Conservation (phyloP, 495 filamentous ascomycete species). For the Aspergillus funiculosus region DNA sequence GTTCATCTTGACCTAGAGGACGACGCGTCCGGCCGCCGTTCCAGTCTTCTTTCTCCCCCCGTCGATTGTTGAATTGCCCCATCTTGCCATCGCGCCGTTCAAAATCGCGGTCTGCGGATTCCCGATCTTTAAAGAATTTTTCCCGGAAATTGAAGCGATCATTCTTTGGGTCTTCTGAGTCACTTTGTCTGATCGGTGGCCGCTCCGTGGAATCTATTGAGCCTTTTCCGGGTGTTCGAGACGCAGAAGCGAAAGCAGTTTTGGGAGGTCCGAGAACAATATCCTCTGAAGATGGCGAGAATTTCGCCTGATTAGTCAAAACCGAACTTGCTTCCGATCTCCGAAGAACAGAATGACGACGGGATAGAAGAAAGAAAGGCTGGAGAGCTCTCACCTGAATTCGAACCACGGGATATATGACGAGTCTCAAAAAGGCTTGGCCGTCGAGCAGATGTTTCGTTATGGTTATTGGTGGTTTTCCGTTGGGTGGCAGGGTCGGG, state of each 20-base stretch:
- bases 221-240: constrained; percentile 50
- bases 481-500: constrained; percentile 44
- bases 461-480: constrained; percentile 40
- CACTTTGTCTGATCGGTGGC: constrained; percentile 38
- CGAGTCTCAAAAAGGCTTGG: constrained; percentile 54
- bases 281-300: constrained; percentile 59
- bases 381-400: constrained; percentile 39
- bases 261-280: constrained; percentile 87
- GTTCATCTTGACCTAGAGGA: constrained; percentile 49
- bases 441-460: constrained; percentile 44
- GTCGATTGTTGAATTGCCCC: constrained; percentile 37
- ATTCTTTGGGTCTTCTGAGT: constrained; percentile 47
- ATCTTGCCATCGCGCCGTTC: constrained; percentile 38
- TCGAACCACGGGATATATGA: constrained; percentile 58
- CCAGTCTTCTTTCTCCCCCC: constrained; percentile 55
- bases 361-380: constrained; percentile 1
- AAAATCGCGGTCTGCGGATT: constrained; percentile 40
- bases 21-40: constrained; percentile 50
- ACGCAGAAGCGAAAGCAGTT: constrained; percentile 78
- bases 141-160: constrained; percentile 60
- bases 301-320: constrained; percentile 14
- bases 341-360: not conserved
- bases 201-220: constrained; percentile 48
- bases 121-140: constrained; percentile 44
- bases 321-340: not conserved